A percentile compares a stretch with the other conserved stretches of the same genome.
These are phyloP conservation scores for Fraxinus sp. DNA, from an alignment of 305 asterid species.

Conservation along the genomic window DNA sequence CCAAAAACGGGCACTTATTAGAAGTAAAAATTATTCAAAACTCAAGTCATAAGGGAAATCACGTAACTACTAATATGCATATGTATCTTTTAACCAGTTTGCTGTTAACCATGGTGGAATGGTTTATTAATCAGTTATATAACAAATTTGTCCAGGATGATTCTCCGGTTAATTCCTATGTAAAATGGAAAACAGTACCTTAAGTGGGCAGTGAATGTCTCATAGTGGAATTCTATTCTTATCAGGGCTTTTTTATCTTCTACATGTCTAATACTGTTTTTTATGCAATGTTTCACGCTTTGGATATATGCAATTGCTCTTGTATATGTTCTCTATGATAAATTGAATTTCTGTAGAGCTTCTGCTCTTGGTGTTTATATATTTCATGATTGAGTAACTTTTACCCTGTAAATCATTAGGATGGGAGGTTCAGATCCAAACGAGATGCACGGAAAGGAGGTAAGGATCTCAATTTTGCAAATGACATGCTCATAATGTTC, in stretches of 20 bases:
- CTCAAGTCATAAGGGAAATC: neutral
- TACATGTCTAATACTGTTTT: neutral
- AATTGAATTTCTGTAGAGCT: constrained; percentile 15
- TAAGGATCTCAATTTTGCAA: constrained; percentile 35
- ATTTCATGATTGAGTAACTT: constrained; percentile 33
- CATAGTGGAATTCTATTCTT: neutral
- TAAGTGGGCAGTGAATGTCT: neutral
- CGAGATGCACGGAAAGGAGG: constrained; percentile 98
- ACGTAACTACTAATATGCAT: neutral
- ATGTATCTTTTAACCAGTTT: neutral
- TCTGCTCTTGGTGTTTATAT: constrained; percentile 20
- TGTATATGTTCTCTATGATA: constrained; percentile 2
- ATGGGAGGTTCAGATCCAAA: constrained; percentile 94
- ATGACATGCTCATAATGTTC: constrained; percentile 17
- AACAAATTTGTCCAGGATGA: neutral
- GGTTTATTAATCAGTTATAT: neutral
- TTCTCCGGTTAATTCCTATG: neutral
- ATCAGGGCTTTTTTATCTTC: neutral
- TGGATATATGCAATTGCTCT: neutral
- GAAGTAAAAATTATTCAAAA: neutral
- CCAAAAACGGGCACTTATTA: neutral
- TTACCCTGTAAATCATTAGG: constrained; percentile 58
- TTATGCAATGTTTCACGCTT: neutral
- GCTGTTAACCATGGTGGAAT: neutral
- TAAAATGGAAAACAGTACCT: neutral